A percentile compares a stretch with the other conserved stretches of the same genome.
These are phyloP conservation scores for Gnomoniopsis sp. DNA, from an alignment of 2,329 filamentous ascomycete genomes.

Conservation along the genomic window DNA sequence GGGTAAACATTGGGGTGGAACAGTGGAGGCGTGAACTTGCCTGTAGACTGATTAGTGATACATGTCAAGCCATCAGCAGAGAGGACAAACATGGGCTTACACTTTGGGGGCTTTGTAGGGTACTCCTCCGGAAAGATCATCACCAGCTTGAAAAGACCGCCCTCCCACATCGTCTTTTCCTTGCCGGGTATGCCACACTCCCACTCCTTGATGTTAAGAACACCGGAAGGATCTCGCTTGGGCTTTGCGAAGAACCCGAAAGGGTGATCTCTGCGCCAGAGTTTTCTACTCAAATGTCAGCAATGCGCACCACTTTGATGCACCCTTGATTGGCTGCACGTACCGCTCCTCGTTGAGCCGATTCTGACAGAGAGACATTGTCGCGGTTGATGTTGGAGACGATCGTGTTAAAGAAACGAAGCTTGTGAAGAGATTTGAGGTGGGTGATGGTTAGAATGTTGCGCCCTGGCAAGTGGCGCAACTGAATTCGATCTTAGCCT, in stretches of 20 bases:
- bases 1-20: slow-evolving; percentile 99
- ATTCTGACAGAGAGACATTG: slow-evolving; percentile 86
- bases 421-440: neutral
- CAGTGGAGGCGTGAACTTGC: slow-evolving; percentile 92
- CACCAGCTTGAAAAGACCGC: slow-evolving; percentile 92
- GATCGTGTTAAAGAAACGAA: neutral
- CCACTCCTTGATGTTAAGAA: slow-evolving; percentile 92
- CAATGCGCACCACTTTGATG: neutral
- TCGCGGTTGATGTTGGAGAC: slow-evolving; percentile 11
- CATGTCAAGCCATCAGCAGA: neutral
- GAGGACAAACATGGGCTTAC: slow-evolving; percentile 51
- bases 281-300: slow-evolving; percentile 61
- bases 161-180: slow-evolving; percentile 95
- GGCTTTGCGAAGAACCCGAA: slow-evolving; percentile 97
- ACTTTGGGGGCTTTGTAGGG: slow-evolving; percentile 97
- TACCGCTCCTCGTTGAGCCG: slow-evolving; percentile 86
- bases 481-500: neutral
- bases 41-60: slow-evolving; percentile 40
- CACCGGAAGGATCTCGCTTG: slow-evolving; percentile 70
- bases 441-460: neutral
- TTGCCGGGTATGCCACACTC: slow-evolving; percentile 96
- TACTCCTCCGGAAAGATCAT: slow-evolving; percentile 96
- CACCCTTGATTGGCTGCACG: slow-evolving; percentile 26
- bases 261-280: slow-evolving; percentile 95
- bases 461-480: neutral